Percentiles rank a stretch among this genome's conserved stretches.
Conservation (phyloP, 345 rosid genomes). For the Durio zibethinus region DNA sequence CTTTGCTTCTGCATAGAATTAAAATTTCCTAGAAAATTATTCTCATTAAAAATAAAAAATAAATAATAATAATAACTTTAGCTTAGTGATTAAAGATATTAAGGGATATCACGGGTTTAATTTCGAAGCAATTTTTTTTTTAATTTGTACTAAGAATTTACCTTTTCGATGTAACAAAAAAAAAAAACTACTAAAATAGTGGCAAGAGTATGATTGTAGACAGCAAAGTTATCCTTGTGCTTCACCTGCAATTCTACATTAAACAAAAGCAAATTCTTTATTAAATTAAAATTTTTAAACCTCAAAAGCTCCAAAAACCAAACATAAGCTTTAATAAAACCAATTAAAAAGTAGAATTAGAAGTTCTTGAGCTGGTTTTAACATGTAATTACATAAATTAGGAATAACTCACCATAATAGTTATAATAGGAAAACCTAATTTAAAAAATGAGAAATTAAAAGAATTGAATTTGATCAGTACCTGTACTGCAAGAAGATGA, state of each 20-base stretch:
- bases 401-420: background rate
- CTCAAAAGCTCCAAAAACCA: background rate
- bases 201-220: slow-evolving; percentile 85
- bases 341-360: background rate
- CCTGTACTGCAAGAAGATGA: slow-evolving; percentile 45
- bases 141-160: too few species aligned
- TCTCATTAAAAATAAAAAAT: too few species aligned
- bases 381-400: background rate
- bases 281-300: background rate
- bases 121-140: too few species aligned
- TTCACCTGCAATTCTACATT: slow-evolving; percentile 50
- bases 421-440: background rate
- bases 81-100: too few species aligned
- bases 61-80: too few species aligned
- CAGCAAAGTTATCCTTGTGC: slow-evolving; percentile 29
- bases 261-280: background rate
- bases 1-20: too few species aligned
- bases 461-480: slow-evolving; percentile 8
- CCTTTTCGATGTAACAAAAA: too few species aligned
- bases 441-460: background rate
- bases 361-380: background rate
- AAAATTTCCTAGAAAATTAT: too few species aligned
- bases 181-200: slow-evolving; percentile 70
- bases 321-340: background rate
- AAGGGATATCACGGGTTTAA: too few species aligned